Evolutionary conservation across 2,329 filamentous ascomycete species (phyloP), one percentile per base, ranked within the genome.

Genomic region (Phoma herbarum): DNA sequence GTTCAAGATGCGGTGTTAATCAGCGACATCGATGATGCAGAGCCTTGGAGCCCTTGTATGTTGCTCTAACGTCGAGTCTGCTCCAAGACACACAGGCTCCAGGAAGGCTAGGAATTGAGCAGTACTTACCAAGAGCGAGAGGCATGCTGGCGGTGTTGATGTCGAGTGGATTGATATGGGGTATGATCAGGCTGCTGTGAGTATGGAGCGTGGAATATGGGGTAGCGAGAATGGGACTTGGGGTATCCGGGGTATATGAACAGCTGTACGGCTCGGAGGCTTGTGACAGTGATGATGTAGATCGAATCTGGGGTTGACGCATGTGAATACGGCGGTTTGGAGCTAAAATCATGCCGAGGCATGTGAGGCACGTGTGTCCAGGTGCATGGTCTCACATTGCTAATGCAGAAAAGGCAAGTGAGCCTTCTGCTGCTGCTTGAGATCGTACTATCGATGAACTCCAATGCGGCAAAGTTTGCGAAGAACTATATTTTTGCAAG

Each of bases 51-150:
- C n/a, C n/a, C n/a, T n/a, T n/a, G n/a, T n/a, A n/a, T n/a, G n/a
- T n/a, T n/a, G n/a, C n/a, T n/a, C n/a, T n/a, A n/a, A n/a, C n/a
- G n/a, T n/a, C n/a, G n/a, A n/a, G n/a, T n/a, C n/a, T n/a, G n/a
- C n/a, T n/a, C n/a, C n/a, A n/a, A n/a, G n/a, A n/a, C n/a, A n/a
- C n/a, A n/a, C n/a, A n/a, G n/a, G n/a, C n/a, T n/a, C n/a, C n/a
- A n/a, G n/a, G n/a, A n/a, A 33, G 8, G n/a, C 4, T 22, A 18
- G 14, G n/a, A 29, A 9, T 28, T n/a, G 12, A 4, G 22, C 9
- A 11, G 9, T 14, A 12, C 69, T 51, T 61, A 75, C 73, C 67
- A 62, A 65, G 64, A 60, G 68, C 70, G 47, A 75, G 68, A 72
- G 73, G 68, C 73, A 75, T 75, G 37, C 31, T 72, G 62, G 57